Evolutionary conservation across 441 rosid species (phyloP), one percentile per base, ranked within the genome.

Genomic region (Brassica hybrid): DNA sequence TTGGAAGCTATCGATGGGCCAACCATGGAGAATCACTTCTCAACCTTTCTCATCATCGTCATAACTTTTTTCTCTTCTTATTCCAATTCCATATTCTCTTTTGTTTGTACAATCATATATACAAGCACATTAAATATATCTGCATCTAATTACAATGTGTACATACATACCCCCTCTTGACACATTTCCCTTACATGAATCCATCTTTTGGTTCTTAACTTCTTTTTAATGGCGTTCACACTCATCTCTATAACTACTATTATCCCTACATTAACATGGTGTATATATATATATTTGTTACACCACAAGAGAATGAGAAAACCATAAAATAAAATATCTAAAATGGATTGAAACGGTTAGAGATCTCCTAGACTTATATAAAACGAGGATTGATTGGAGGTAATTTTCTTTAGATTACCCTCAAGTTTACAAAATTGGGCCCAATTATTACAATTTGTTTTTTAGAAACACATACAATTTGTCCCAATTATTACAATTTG

Each of bases 1-100:
- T 80, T 80, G 62, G 83, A 71, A 76, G 83, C 74, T 13, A 50
- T 61, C 13, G 71, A 80, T 80, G 79, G 83, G 79, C 79, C 83
- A 80, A 65, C 76, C 82, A 67, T 14, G 59, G 73, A 75, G 82
- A 27, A 80, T 80, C 76, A 80, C 83, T 80, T 80, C 73, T 75
- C 73, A 70, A 30, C 73, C 79, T 80, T 79, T 79, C 82, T 79
- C 83, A 70, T 80, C 79, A 80, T 75, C 77, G 70, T 80, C 83
- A 71, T 80, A 32, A 80, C 83, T 34, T 80, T 80, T 50, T 80
- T 72, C 74, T 76, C 67, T 76, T 32, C 13, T 80, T 75, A 58
- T 66, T 75, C 83, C 74, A 75, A 71, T 75, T 76, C 74, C 77
- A 36, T 75, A 75, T 76, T 48, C 73, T 52, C 61, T 17, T 34